Evolutionary conservation across 495 filamentous ascomycete species (phyloP), one percentile per base, ranked within the genome.

Genomic region (Tuber microsphaerosporum): DNA sequence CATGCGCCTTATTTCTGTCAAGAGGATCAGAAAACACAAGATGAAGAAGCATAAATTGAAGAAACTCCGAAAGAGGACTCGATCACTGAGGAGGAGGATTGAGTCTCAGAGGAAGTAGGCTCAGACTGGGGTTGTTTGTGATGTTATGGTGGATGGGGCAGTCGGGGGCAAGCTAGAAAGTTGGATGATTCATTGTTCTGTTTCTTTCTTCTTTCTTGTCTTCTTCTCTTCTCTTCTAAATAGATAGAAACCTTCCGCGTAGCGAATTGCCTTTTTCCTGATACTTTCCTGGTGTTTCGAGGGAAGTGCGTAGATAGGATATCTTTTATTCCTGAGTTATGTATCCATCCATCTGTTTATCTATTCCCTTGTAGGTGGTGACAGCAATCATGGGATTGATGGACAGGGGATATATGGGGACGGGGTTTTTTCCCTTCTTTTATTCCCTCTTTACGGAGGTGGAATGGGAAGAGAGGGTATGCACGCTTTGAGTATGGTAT

Each of bases 21-120:
- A 90, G 85, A 88, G 96, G 84, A 91, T 93, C 77, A 87, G 93
- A 81, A 93, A 92, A 85, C 85, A 94, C 83, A 97, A 94, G 89
- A 99, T 99, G 94, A 99, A 99, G 92, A 99, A 98, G 88, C 94
- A 98, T 87, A 99, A 99, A 89, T 96, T 97, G 84, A 98, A 97
- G 94, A 98, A 98, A 89, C 87, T 99, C 76, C 92, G 97, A 92
- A 91, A 89, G 87, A 88, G 89, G 85, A 99, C 96, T 81, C 89
- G 94, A 82, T 96, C 93, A 82, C 82, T 93, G 87, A 90, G 96
- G 84, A 90, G 94, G 81, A 95, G 92, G 86, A 86, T 97, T 82
- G 95, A 97, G 74, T 83, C 79, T 34, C 81, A 82, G 75, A 75
- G 71, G 70, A 81, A 72, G 73, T 82, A 77, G 74, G 45, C 22